Conservation (phyloP, 2,329 filamentous ascomycete species). For the Thyridium curvatum region DNA sequence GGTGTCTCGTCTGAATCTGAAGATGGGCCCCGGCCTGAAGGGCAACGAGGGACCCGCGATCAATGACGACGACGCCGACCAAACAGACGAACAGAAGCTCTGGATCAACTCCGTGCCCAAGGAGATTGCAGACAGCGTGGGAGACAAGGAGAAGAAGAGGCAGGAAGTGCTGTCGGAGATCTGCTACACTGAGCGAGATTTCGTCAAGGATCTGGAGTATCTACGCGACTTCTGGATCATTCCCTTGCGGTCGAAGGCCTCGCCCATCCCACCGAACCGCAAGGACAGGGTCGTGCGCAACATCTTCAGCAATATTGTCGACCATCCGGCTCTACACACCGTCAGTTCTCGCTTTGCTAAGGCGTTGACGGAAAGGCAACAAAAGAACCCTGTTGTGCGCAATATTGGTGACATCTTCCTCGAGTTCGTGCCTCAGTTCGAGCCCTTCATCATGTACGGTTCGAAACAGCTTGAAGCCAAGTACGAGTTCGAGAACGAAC, state of each 20-base stretch:
- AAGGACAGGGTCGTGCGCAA: conserved; percentile 87
- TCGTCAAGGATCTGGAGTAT: conserved; percentile 98
- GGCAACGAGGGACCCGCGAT: conserved; percentile 48
- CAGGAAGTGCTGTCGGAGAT: conserved; percentile 98
- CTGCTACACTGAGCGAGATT: conserved; percentile 97
- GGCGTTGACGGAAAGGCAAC: conserved; percentile 82
- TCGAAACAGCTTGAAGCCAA: conserved; percentile 95
- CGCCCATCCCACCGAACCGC: conserved; percentile 81
- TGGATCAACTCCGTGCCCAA: conserved; percentile 99
- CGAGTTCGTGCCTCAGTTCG: conserved; percentile 85
- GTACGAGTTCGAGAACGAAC: conserved; percentile 96
- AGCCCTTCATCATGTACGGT: conserved; percentile 94
- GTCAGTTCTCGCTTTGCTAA: conserved; percentile 88
- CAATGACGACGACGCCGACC: conserved; percentile 75
- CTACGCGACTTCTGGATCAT: conserved; percentile 98
- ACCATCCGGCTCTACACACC: conserved; percentile 71
- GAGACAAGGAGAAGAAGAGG: conserved; percentile 90
- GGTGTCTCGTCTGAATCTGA: conserved; percentile 87
- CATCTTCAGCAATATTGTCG: conserved; percentile 93
- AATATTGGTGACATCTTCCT: conserved; percentile 93
- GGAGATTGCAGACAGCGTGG: conserved; percentile 84
- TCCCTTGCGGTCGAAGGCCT: conserved; percentile 73
- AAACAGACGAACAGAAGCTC: conserved; percentile 92
- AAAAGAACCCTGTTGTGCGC: conserved; percentile 80
- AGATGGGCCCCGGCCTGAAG: conserved; percentile 82